Evolutionary conservation across 257 asterid species (phyloP), one percentile per base, ranked within the genome.

Genomic region (Petunia secreta): DNA sequence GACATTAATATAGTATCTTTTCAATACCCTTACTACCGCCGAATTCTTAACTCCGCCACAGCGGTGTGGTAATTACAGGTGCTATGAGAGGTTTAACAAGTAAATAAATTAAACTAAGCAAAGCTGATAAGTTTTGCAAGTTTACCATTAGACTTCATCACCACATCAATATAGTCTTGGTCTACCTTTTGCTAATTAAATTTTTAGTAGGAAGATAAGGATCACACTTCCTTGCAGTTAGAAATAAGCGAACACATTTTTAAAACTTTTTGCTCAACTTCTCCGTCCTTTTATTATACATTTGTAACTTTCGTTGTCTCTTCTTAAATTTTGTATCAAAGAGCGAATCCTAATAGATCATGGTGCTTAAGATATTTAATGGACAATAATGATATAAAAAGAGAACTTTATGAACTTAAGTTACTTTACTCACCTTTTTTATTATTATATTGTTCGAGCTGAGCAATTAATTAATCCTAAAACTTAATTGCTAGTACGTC

Each of bases 301-400:
- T 38, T 39, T 64, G 34, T 2, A 38, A 69, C 8, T 9, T 44
- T 44, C 5, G 25, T 25, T 6, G 10, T 69, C 43, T 0, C n/a
- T 25, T 69, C 9, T 2, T 10, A 48, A 2, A 46, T 46, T 44
- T 46, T 69, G 75, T 67, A 41, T 67, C 1, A 3, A 0, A 1
- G 13, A 67, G 15, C 8, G 4, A 0, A 69, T 69, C 59, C 59
- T 44, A 9, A 46, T 46, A 46, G 59, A 69, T 69, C 59, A 46
- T 46, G 59, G 16, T 46, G 77, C 58, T 69, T 25, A 69, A 69
- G 25, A 69, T 46, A 46, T 46, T 69, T 25, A 25, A 46, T 69
- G 1, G 43, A 11, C 77, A 25, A 25, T 2, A 46, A 69, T 69
- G 25, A 69, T 25, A 46, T 48, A 46, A 50, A 69, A 46, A 25